Base-by-base conservation (phyloP, 2,329 filamentous ascomycete species). In the Colletotrichum truncatum region DNA sequence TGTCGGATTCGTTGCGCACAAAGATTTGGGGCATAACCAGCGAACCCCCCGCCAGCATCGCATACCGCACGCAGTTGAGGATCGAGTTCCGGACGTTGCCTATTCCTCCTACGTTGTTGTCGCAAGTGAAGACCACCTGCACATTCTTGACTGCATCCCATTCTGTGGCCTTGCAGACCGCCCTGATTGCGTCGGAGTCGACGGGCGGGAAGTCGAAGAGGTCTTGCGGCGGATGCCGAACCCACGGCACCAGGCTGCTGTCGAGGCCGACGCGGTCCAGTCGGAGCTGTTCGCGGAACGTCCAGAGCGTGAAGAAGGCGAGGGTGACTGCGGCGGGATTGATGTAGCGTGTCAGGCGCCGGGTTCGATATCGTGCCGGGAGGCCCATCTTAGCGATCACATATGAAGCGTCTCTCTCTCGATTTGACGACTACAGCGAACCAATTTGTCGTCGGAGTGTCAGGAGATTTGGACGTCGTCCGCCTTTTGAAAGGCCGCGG, bases 41-140 rank as follows among this genome's bases (percentile, higher is more conserved):
- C 1, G 73, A 73, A 39, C 70, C 78, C 3, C 78, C 78, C 16
- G 72, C 77, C 51, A 73, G 71, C 46, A 80, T 79, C 3, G 78
- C 73, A 52, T 78, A 81, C 10, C 78, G 73, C 4, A 80, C 73
- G 64, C 78, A 80, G 58, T 78, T 79, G 5, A 81, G 70, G 28
- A 81, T 77, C 67, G 77, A 76, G 61, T 79, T 79, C 21, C 78
- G 73, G 32, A 80, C 68, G 72, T 79, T 77, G 38, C 75, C 77
- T 48, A 80, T 72, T 26, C 77, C 78, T 49, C 78, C 78, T 26
- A 75, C 71, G 58, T 76, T 75, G 12, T 75, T 76, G 51, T 80
- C 77, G 68, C 78, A 80, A 16, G 73, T 79, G 54, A 80, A 81
- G 2, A 80, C 67, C 7, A 81, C 25, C 18, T 68, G 65, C 10